A percentile compares a stretch with the other conserved stretches of the same genome.
These are phyloP conservation scores for Leishmania tarentolae DNA, from an alignment of 208 protist genomes.

Conservation along the genomic window DNA sequence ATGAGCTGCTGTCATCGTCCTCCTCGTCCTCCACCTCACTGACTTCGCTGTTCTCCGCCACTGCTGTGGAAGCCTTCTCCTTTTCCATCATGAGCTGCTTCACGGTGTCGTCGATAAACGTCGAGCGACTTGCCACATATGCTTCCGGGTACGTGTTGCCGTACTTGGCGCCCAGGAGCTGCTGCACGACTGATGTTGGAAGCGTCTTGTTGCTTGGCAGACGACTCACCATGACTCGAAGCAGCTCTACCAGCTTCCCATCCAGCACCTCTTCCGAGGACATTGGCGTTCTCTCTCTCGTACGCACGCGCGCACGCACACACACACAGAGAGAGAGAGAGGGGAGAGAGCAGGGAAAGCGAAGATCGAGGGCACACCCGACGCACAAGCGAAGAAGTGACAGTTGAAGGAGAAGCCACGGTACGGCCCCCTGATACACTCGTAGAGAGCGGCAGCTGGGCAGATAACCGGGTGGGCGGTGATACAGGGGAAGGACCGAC, in stretches of 20 bases:
- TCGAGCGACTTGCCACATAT: constrained; percentile 47
- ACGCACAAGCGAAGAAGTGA: neutral
- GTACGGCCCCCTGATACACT: neutral
- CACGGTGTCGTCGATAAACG: constrained; percentile 58
- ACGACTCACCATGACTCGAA: constrained; percentile 66
- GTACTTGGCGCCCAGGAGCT: constrained; percentile 76
- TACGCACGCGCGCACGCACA: neutral
- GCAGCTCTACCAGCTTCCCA: constrained; percentile 58
- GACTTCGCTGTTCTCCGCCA: neutral
- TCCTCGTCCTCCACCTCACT: constrained; percentile 30
- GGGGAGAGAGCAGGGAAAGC: neutral
- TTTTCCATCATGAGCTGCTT: constrained; percentile 38
- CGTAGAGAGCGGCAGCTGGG: neutral
- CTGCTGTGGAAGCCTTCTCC: constrained; percentile 13
- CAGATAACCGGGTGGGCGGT: neutral
- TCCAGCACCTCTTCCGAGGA: constrained; percentile 55
- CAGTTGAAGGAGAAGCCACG: neutral
- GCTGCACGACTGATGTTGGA: constrained; percentile 60
- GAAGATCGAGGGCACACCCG: neutral
- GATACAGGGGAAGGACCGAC: neutral
- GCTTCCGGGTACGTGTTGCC: constrained; percentile 51
- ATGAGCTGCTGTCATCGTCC: neutral
- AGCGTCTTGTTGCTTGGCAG: constrained; percentile 79
- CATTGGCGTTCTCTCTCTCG: neutral
- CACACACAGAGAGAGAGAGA: too few relatives aligned